Evolutionary conservation across 306 rosid genomes (phyloP).

Genomic region (Vicia sativa): DNA sequence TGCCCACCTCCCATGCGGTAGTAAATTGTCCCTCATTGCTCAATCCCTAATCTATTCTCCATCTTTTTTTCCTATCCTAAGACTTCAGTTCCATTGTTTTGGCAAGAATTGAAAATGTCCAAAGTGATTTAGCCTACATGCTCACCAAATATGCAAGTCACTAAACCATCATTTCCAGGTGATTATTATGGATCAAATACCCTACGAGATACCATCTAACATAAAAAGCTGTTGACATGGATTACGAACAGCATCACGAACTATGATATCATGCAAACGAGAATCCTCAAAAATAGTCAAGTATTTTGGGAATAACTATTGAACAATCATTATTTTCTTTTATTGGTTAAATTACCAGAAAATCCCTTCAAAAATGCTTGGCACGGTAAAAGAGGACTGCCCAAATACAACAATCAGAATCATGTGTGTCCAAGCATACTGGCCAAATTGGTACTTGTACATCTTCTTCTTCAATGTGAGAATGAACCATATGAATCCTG

Average conservation of each 20-base stretch:
- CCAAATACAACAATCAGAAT: constrained; percentile 91
- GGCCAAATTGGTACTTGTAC: constrained; percentile 99
- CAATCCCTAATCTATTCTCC: constrained; percentile 35
- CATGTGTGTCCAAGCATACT: constrained; percentile 99
- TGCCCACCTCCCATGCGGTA: constrained; percentile 9
- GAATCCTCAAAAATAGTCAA: constrained; percentile 20
- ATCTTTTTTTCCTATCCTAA: constrained; percentile 21
- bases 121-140: constrained; percentile 14
- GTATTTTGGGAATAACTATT: constrained; percentile 5
- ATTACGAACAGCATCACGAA: constrained; percentile 14
- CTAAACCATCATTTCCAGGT: constrained; percentile 18
- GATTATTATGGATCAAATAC: constrained; percentile 18
- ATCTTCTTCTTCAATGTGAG: constrained; percentile 93
- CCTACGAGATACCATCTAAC: constrained; percentile 9
- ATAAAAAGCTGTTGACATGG: background rate
- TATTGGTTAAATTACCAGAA: constrained; percentile 63
- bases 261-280: constrained; percentile 17
- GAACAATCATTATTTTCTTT: constrained; percentile 30
- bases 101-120: constrained; percentile 20
- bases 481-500: constrained; percentile 99
- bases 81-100: constrained; percentile 22
- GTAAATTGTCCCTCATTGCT: background rate
- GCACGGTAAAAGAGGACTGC: constrained; percentile 95
- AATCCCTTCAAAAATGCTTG: constrained; percentile 97
- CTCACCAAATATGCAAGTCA: constrained; percentile 16